Percentiles rank a stretch among this genome's conserved stretches.
phyloP scores from a whole-genome alignment of 345 rosid species.

The Brassica carinata region DNA sequence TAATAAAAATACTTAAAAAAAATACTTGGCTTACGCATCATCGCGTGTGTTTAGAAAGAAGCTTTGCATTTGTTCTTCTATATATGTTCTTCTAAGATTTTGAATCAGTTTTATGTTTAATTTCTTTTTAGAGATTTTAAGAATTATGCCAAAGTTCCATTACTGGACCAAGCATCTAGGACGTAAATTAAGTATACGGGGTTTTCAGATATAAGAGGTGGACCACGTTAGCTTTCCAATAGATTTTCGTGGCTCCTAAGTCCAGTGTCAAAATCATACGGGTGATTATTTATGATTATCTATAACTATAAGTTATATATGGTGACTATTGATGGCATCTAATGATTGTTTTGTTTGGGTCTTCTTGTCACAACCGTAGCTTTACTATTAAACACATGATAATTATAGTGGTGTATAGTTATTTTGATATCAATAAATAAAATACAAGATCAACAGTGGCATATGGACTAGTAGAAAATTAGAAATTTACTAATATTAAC shows the following conservation, averaged over 20 bases:
- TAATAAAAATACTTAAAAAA: not conserved
- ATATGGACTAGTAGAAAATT: not conserved
- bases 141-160: not conserved
- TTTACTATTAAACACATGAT: not conserved
- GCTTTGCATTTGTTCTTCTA: not conserved
- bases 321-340: not conserved
- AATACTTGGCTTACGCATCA: not conserved
- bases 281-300: slow-evolving; percentile 2
- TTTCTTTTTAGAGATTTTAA: not conserved
- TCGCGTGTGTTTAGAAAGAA: not conserved
- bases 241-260: not conserved
- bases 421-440: not conserved
- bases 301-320: not conserved
- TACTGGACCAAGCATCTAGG: not conserved
- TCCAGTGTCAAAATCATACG: slow-evolving; percentile 17
- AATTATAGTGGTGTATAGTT: not conserved
- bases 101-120: not conserved
- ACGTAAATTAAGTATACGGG: not conserved
- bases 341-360: slow-evolving; percentile 3
- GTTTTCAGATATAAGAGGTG: slow-evolving; percentile 7
- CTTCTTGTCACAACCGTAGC: not conserved
- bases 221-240: slow-evolving; percentile 8
- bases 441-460: not conserved
- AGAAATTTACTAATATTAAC: not conserved
- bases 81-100: not conserved